These are phyloP conservation scores for Achaetomiella virescens DNA, from an alignment of 495 filamentous ascomycete species.

Conservation along the genomic window DNA sequence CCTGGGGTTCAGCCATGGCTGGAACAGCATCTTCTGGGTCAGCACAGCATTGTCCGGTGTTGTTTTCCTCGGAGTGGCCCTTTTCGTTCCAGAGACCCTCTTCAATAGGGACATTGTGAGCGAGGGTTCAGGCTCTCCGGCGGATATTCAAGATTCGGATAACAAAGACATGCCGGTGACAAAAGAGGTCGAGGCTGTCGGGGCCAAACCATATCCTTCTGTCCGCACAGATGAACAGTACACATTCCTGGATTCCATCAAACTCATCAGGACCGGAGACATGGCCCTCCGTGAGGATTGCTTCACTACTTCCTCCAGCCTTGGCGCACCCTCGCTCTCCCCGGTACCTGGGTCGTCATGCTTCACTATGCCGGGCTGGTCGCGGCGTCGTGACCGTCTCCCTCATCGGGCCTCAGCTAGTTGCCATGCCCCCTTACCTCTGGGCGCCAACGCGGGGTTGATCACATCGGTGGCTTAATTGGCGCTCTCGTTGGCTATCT, in stretches of 20 bases:
- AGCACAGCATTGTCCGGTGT: not conserved
- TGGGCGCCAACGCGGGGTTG: not conserved
- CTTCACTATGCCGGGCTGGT: constrained; percentile 2
- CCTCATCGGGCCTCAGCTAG: not conserved
- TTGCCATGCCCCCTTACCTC: not conserved
- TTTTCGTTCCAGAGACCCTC: constrained; percentile 2
- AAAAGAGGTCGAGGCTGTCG: not conserved
- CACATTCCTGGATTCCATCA: not conserved
- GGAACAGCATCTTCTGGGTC: constrained; percentile 1
- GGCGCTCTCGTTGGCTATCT: not conserved
- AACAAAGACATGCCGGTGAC: no score
- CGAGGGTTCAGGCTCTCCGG: not conserved
- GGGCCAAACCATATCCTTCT: not conserved
- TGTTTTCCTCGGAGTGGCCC: not conserved
- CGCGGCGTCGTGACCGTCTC: constrained; percentile 2
- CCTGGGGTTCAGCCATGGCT: not conserved
- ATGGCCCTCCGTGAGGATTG: not conserved
- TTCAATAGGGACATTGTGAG: not conserved
- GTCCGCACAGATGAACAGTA: not conserved
- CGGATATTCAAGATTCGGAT: not conserved
- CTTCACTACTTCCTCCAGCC: not conserved
- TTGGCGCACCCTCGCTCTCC: not conserved
- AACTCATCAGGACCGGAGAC: not conserved
- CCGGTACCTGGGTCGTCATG: constrained; percentile 2
- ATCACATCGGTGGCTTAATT: not conserved